Conservation (phyloP, 495 filamentous ascomycete genomes). For the Sordaria brevicollis region DNA sequence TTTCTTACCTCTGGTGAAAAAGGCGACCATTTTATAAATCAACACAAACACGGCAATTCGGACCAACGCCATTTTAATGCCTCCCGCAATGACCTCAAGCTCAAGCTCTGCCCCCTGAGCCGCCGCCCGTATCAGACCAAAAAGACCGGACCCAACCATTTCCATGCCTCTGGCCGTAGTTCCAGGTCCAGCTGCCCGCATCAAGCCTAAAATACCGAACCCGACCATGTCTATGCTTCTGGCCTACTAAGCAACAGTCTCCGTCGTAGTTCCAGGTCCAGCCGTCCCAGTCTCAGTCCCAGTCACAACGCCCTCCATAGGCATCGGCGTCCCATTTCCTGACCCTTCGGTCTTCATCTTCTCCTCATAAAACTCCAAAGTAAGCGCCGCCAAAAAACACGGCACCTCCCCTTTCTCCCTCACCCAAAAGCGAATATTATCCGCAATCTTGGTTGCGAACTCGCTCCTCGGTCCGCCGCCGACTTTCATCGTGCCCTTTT, state of each 20-base stretch:
- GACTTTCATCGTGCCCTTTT: constrained; percentile 95
- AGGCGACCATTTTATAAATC: neutral
- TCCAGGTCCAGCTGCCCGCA: too few relatives aligned
- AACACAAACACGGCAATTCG: neutral
- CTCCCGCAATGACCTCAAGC: neutral
- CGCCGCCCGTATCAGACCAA: neutral
- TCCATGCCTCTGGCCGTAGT: too few relatives aligned
- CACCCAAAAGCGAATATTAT: constrained; percentile 87
- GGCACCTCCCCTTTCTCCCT: constrained; percentile 84
- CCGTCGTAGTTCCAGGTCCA: too few relatives aligned
- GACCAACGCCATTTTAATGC: neutral
- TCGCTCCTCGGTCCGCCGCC: constrained; percentile 75
- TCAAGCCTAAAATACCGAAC: too few relatives aligned
- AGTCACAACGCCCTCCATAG: neutral
- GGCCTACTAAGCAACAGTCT: neutral
- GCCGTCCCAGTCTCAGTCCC: neutral
- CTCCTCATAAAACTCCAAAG: constrained; percentile 87
- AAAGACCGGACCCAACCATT: too few relatives aligned
- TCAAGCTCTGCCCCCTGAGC: too few relatives aligned
- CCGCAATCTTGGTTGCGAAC: constrained; percentile 76
- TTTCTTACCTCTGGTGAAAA: neutral
- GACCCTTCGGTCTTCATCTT: constrained; percentile 20
- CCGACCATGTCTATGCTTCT: too few relatives aligned
- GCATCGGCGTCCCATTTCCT: neutral
- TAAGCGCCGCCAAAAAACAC: constrained; percentile 81